A percentile compares a stretch with the other conserved stretches of the same genome.
Evolutionary conservation across 768 basidiomycete species (phyloP).

Genomic region (Tulasnella sp.): DNA sequence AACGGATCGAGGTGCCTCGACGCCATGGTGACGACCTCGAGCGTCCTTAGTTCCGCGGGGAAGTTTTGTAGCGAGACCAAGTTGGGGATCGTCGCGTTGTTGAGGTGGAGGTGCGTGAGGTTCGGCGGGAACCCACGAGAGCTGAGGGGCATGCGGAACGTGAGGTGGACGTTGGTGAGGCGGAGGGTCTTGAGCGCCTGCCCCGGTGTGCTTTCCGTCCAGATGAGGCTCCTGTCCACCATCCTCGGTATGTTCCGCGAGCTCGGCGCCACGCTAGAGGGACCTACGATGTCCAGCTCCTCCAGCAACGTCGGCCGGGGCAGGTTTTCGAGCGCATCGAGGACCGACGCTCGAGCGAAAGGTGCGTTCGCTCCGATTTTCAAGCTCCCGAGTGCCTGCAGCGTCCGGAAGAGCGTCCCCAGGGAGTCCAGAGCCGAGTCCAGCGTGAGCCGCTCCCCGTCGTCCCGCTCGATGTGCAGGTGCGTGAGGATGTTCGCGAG

Average conservation of each 20-base stretch:
- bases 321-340: not conserved
- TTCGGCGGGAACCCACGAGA: constrained; percentile 4
- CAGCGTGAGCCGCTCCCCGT: not conserved
- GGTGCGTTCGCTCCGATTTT: not conserved
- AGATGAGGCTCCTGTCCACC: constrained; percentile 6
- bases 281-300: constrained; percentile 3
- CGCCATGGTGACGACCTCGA: not conserved
- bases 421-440: not conserved
- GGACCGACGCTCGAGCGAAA: not conserved
- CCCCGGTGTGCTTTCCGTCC: not conserved
- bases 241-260: not conserved
- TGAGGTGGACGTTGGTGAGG: constrained; percentile 1
- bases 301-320: not conserved
- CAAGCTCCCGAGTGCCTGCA: not conserved
- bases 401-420: not conserved
- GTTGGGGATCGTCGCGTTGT: not conserved
- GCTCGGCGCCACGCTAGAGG: not conserved
- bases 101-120: not conserved
- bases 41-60: not conserved
- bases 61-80: not conserved
- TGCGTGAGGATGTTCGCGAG: not conserved
- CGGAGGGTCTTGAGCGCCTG: not conserved
- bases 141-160: not conserved
- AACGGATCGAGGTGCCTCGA: constrained; percentile 1
- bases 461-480: not conserved